These are phyloP conservation scores for Eucalyptus victrix DNA, from an alignment of 345 rosid species.

Conservation along the genomic window DNA sequence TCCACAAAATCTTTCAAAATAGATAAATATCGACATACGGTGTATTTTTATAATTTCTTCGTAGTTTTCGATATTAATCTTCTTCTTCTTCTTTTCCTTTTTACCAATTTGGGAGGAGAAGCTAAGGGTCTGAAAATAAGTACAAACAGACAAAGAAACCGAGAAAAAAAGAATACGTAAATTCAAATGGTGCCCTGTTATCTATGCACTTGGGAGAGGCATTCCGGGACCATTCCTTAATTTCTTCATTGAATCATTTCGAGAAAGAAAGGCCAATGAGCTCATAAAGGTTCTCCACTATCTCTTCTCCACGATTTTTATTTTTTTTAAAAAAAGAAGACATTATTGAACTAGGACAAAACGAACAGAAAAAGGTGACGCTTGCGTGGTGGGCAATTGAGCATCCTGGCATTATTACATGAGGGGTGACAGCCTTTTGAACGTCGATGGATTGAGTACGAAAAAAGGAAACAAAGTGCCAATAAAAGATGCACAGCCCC, in stretches of 20 bases:
- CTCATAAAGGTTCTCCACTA: background rate
- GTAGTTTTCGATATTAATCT: background rate
- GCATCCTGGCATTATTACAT: background rate
- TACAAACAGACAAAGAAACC: background rate
- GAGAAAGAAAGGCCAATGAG: background rate
- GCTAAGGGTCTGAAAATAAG: background rate
- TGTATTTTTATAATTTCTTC: background rate
- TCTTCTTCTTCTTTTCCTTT: background rate
- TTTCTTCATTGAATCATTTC: background rate
- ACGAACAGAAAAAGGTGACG: background rate
- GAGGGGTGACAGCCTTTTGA: background rate
- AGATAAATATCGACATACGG: background rate
- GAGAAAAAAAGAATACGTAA: background rate
- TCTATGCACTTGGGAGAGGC: background rate
- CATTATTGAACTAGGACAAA: background rate
- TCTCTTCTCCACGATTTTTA: background rate
- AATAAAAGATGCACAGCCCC: background rate
- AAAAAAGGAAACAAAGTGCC: background rate
- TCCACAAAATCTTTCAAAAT: background rate
- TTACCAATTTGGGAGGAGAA: background rate
- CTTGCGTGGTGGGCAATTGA: background rate
- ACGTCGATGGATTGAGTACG: background rate
- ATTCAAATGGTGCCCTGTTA: background rate
- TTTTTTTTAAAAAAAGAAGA: background rate
- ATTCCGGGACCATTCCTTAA: background rate